Base-by-base conservation (phyloP, 257 asterid genomes). In the Osmanthus fragrans region DNA sequence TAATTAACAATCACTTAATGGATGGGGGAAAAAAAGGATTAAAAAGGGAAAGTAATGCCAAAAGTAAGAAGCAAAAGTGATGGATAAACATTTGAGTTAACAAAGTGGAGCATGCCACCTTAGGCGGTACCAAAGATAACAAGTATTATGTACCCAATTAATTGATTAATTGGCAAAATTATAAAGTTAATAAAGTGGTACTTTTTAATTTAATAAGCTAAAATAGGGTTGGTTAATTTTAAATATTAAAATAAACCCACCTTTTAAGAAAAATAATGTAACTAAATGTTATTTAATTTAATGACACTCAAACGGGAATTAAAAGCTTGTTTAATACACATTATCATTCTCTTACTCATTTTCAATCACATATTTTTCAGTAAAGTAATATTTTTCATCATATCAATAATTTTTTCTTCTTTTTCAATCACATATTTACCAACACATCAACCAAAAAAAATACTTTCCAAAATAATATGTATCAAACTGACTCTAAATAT, bases 61-160 rank as follows among this genome's bases (percentile, higher is more conserved):
- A 80, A 82, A 82, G 79, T 12, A 67, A 74, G 75, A 77, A 16
- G 39, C 65, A 85, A 73, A 68, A 65, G 25, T 25, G 6, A 71
- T 39, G 79, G 12, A 73, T 72, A 70, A 76, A 23, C 72, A 78
- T 73, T 60, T 80, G 88, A 80, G 84, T 84, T 84, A 81, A 77
- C 75, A 85, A 86, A 88, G 88, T 84, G 89, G 89, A 86, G 87
- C 92, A 88, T 86, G 88, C 86, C 88, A 90, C 92, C 90, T 86
- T 77, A 79, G 74, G 34, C 77, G 81, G 70, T 78, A 85, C 87
- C 90, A 74, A 81, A 84, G 13, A 45, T 27, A 68, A 39, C 2
- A 56, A 74, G 70, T 73, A 73, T 79, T 63, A 8, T 79, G 56
- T 51, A 36, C 40, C 11, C 37, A 73, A 70, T 32, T 1, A 47